A percentile compares a stretch with the other conserved stretches of the same genome.
phyloP scores from a whole-genome alignment of 1,139 yeast species.

The Magnusiomyces ingens region DNA sequence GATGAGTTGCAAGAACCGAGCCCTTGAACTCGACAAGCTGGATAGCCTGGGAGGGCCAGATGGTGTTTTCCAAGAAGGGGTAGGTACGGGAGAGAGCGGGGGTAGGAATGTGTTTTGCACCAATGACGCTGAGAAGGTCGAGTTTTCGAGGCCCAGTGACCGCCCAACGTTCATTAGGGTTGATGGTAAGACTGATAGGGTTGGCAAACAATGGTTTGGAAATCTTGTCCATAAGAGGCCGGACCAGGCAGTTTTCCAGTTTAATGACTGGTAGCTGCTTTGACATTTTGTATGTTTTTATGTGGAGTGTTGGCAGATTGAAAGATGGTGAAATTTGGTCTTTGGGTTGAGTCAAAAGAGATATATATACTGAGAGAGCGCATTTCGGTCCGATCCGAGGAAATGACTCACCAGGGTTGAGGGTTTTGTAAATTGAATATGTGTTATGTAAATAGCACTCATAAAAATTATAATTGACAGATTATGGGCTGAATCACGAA shows the following conservation, averaged over 20 bases:
- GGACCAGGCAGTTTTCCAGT: slow-evolving; percentile 21
- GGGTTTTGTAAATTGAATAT: background rate
- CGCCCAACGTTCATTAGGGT: slow-evolving; percentile 42
- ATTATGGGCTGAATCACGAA: too few species aligned
- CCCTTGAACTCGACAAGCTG: slow-evolving; percentile 60
- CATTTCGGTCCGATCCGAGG: background rate
- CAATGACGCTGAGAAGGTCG: slow-evolving; percentile 38
- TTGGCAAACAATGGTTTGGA: slow-evolving; percentile 20
- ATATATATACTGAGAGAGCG: background rate
- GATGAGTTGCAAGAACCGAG: slow-evolving; percentile 54
- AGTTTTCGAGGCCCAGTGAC: slow-evolving; percentile 44
- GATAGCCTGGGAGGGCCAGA: slow-evolving; percentile 44
- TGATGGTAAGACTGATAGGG: slow-evolving; percentile 30
- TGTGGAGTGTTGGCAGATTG: background rate
- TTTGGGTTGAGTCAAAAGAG: background rate
- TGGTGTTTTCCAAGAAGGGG: slow-evolving; percentile 41
- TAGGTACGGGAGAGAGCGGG: slow-evolving; percentile 52
- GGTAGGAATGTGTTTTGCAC: slow-evolving; percentile 42
- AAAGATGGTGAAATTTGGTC: background rate
- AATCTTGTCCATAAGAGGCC: slow-evolving; percentile 21
- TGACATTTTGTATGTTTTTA: background rate
- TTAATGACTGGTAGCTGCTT: slow-evolving; percentile 14
- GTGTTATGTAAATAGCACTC: too few species aligned
- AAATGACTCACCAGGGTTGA: background rate
- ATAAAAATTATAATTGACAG: too few species aligned